Conservation (phyloP, 768 basidiomycete species). For the Dacryopinax spathularia region DNA sequence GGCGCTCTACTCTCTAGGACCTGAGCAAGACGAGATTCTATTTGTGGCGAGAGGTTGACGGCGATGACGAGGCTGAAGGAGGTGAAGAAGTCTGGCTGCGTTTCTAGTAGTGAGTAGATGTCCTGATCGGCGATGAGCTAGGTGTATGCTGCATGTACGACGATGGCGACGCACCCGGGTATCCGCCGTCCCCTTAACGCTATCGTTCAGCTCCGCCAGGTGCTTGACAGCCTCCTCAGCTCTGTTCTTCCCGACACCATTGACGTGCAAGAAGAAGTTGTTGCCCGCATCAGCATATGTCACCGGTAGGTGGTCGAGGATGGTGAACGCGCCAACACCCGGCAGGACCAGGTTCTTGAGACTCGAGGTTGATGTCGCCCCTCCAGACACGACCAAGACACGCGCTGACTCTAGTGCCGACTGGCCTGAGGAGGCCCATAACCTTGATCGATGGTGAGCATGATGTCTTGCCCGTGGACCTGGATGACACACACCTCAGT, state of each 20-base stretch:
- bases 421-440: slow-evolving; percentile 93
- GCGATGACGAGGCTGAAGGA: slow-evolving; percentile 70
- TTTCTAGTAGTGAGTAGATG: slow-evolving; percentile 43
- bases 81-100: slow-evolving; percentile 38
- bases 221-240: slow-evolving; percentile 66
- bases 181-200: slow-evolving; percentile 58
- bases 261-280: slow-evolving; percentile 73
- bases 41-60: slow-evolving; percentile 52
- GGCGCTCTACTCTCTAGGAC: slow-evolving; percentile 53
- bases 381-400: slow-evolving; percentile 64
- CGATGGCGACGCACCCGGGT: slow-evolving; percentile 26
- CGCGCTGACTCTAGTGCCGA: slow-evolving; percentile 70
- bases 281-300: slow-evolving; percentile 72
- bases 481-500: slow-evolving; percentile 45
- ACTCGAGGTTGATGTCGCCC: slow-evolving; percentile 74
- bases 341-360: slow-evolving; percentile 96
- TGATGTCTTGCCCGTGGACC: background rate
- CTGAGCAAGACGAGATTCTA: slow-evolving; percentile 45
- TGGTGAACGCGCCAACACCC: slow-evolving; percentile 88
- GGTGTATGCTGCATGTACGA: background rate
- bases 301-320: slow-evolving; percentile 54
- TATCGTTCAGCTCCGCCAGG: slow-evolving; percentile 74
- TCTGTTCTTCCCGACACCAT: slow-evolving; percentile 66
- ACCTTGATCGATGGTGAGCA: slow-evolving; percentile 28
- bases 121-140: slow-evolving; percentile 18